Conservation (phyloP, 2,329 filamentous ascomycete genomes). For the Myriosclerotinia curreyana region DNA sequence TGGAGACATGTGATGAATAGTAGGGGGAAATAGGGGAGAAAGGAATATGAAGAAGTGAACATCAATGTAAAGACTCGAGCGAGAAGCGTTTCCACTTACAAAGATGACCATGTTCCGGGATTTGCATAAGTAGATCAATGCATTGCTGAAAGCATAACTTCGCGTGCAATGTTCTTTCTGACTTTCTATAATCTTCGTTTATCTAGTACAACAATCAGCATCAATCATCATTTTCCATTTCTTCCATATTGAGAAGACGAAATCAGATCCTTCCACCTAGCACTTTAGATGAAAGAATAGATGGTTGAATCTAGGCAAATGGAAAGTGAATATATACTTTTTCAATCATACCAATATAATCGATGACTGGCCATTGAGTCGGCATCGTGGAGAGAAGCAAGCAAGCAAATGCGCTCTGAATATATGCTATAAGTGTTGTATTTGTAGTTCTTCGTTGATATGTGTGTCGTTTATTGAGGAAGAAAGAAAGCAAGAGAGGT, state of each 20-base stretch:
- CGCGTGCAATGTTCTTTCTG: background rate
- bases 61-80: background rate
- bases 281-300: background rate
- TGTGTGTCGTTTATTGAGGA: too few relatives aligned
- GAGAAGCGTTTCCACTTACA: background rate
- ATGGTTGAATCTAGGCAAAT: background rate
- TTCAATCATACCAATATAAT: background rate
- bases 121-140: background rate
- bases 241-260: background rate
- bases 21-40: background rate
- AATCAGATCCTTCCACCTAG: background rate
- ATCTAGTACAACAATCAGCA: background rate
- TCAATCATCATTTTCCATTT: background rate
- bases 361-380: background rate
- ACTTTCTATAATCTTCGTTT: background rate
- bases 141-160: conserved; percentile 1
- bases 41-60: background rate
- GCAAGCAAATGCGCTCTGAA: too few relatives aligned
- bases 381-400: background rate
- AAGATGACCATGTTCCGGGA: background rate
- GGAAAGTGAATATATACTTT: background rate
- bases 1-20: background rate
- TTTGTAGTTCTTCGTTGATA: conserved; percentile 39
- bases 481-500: too few relatives aligned
- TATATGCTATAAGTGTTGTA: background rate